Base-by-base conservation (phyloP, 768 basidiomycete genomes). In the Lanmaoa pseudosensibilis region DNA sequence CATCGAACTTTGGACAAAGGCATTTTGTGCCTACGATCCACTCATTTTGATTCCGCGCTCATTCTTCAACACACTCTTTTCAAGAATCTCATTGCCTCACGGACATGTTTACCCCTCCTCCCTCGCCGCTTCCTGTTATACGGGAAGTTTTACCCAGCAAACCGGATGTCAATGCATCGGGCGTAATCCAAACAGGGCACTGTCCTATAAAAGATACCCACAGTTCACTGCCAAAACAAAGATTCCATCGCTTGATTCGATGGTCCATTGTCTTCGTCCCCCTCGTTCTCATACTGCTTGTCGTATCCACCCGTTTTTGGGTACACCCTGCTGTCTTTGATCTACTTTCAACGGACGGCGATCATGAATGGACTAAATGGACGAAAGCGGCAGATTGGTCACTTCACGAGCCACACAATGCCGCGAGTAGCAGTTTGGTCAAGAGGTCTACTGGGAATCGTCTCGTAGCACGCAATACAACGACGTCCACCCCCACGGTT, bases 241-340 rank as follows among this genome's bases (percentile, higher is more conserved):
- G 76, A 81, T 23, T 71, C 23, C 76, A 50, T 74, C 76, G 51
- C 36, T 50, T 52, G n/a, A 52, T 68, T 40, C 71, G 73, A 65
- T 82, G 79, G 80, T 75, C 81, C 2, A 77, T 84, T 52, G 52
- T 88, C 40, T 58, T 85, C 34, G 75, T 87, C 3, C 88, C 88
- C 3, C 59, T 85, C 11, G 60, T 75, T 7, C 77, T 90, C 48
- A 65, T 86, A 38, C 52, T 84, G 41, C 76, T 88, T 57, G 82
- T 83, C 12, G 65, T 74, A 3, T 80, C 77, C 13, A 80, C 81
- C 16, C 81, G 75, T n/a, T 84, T 77, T 68, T 41, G 79, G 55
- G 68, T 78, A 11, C 84, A 80, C 61, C 80, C 79, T 33, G 74
- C 70, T 41, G 70, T 74, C 32, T 74, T 83, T 58, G 79, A 82